A percentile compares a stretch with the other conserved stretches of the same genome.
Conservation (phyloP, 2,329 filamentous ascomycete species). For the Penicillium corylophilum region DNA sequence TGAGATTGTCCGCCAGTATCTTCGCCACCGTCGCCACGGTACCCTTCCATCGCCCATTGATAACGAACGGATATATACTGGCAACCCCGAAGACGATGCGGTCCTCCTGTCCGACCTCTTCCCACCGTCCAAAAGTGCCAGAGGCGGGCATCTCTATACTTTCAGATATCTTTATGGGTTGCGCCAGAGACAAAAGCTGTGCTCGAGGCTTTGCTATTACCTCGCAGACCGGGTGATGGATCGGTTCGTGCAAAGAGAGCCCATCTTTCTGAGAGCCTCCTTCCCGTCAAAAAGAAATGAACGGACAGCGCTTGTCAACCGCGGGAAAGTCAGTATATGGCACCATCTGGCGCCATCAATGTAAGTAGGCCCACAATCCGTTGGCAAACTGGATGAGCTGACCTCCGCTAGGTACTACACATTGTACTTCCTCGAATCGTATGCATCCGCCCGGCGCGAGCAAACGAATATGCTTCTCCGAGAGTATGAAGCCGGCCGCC, state of each 20-base stretch:
- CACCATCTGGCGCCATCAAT: constrained; percentile 44
- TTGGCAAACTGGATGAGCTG: not conserved
- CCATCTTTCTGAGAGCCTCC: constrained; percentile 29
- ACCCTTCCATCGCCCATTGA: constrained; percentile 42
- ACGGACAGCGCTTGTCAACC: constrained; percentile 34
- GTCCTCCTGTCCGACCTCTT: constrained; percentile 46
- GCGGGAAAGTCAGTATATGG: constrained; percentile 34
- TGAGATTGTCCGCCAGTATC: constrained; percentile 42
- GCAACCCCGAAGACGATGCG: constrained; percentile 44
- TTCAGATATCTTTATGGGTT: constrained; percentile 42
- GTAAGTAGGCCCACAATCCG: constrained; percentile 24
- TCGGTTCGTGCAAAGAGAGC: constrained; percentile 36
- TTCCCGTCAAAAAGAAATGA: constrained; percentile 35
- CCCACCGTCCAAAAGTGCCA: constrained; percentile 37
- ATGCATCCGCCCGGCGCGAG: constrained; percentile 37
- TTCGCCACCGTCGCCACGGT: constrained; percentile 43
- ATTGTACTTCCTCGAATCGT: constrained; percentile 44
- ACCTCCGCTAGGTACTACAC: constrained; percentile 38
- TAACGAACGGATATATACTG: constrained; percentile 37
- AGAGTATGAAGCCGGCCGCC: constrained; percentile 39
- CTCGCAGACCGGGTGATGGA: constrained; percentile 44
- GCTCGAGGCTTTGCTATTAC: constrained; percentile 41
- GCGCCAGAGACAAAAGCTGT: constrained; percentile 39
- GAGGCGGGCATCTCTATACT: constrained; percentile 40
- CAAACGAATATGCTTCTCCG: constrained; percentile 38